These are phyloP conservation scores for Saccharomyces hybrid DNA, from an alignment of 1,139 yeast species.

Conservation along the genomic window DNA sequence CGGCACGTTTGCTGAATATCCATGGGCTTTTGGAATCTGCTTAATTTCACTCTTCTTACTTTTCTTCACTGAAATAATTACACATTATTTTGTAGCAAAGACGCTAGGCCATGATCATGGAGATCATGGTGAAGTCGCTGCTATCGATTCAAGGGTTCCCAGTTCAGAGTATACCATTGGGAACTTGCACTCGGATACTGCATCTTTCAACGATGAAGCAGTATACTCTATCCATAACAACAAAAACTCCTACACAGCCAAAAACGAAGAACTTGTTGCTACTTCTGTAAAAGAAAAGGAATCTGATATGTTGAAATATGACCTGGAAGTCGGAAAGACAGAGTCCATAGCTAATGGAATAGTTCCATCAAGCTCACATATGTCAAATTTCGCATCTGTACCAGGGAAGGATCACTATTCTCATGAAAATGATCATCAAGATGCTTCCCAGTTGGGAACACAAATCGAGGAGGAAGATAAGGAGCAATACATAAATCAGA, in stretches of 20 bases:
- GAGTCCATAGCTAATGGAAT: not conserved
- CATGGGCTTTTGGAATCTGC: conserved; percentile 59
- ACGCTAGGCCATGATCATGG: conserved; percentile 6
- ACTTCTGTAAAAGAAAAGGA: not conserved
- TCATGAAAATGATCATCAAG: conserved; percentile 50
- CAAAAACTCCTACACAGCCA: not conserved
- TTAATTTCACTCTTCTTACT: conserved; percentile 44
- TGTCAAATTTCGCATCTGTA: conserved; percentile 9
- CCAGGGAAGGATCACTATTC: conserved; percentile 38
- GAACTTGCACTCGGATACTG: not conserved
- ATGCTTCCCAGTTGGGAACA: conserved; percentile 42
- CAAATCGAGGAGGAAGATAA: conserved; percentile 22
- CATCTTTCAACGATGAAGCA: not conserved
- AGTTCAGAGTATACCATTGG: not conserved
- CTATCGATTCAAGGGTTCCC: not conserved
- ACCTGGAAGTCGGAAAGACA: not conserved
- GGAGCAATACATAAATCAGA: conserved; percentile 18
- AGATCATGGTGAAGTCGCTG: not conserved
- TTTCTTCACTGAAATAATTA: conserved; percentile 50
- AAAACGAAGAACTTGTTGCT: conserved; percentile 1
- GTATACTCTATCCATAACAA: not conserved
- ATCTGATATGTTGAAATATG: not conserved
- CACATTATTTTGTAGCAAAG: conserved; percentile 37
- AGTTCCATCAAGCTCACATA: not conserved
- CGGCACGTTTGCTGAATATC: conserved; percentile 47